Evolutionary conservation across 352 stramenopile species (phyloP).

Genomic region (Phytophthora cajani): DNA sequence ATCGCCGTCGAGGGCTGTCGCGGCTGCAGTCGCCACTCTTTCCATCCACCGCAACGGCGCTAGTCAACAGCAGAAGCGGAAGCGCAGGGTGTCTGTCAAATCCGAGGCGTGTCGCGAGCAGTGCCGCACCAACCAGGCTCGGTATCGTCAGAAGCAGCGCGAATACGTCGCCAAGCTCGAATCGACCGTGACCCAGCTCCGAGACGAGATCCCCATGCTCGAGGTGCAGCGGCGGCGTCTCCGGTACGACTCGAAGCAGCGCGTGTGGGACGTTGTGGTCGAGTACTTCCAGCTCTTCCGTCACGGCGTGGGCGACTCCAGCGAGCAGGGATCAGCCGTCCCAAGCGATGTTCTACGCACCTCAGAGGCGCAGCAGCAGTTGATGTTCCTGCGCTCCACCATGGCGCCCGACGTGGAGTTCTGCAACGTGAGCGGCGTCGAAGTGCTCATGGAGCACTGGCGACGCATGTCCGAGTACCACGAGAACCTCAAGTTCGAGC

Average conservation of each 20-base stretch:
- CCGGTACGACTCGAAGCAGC: slow-evolving; percentile 31
- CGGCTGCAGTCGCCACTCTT: slow-evolving; percentile 22
- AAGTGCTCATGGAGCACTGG: slow-evolving; percentile 48
- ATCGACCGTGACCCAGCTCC: slow-evolving; percentile 38
- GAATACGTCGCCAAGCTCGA: slow-evolving; percentile 42
- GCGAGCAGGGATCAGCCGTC: slow-evolving; percentile 13
- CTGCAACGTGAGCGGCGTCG: slow-evolving; percentile 33
- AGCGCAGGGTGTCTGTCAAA: slow-evolving; percentile 42
- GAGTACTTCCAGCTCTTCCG: slow-evolving; percentile 48
- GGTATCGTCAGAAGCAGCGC: slow-evolving; percentile 63
- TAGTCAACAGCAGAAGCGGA: slow-evolving; percentile 33
- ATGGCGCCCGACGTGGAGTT: slow-evolving; percentile 47
- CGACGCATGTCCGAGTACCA: slow-evolving; percentile 42
- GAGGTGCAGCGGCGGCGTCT: slow-evolving; percentile 36
- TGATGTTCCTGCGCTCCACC: slow-evolving; percentile 49
- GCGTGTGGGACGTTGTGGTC: slow-evolving; percentile 38
- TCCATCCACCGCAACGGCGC: slow-evolving; percentile 15
- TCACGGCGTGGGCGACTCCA: slow-evolving; percentile 28
- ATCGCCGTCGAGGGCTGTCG: slow-evolving; percentile 23
- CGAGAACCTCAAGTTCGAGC: slow-evolving; percentile 43
- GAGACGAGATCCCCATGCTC: slow-evolving; percentile 46
- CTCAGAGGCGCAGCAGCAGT: slow-evolving; percentile 41
- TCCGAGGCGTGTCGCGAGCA: slow-evolving; percentile 59
- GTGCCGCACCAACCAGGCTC: slow-evolving; percentile 62
- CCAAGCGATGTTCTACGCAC: slow-evolving; percentile 26